Conservation (phyloP, 2,329 filamentous ascomycete genomes). For the Alternaria novae-zelandiae region DNA sequence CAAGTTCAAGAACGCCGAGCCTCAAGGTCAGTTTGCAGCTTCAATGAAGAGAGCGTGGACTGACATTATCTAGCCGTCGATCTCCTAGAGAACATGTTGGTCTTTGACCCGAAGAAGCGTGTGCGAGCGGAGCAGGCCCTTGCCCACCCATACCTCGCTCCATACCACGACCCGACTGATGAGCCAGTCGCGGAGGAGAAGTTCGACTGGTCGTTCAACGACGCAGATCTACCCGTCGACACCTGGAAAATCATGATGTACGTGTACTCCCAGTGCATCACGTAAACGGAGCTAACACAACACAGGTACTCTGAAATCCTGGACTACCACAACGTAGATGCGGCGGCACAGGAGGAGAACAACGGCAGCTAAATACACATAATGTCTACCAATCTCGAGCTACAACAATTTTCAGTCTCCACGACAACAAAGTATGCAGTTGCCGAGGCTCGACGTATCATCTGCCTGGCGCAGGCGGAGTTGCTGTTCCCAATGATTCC, state of each 20-base stretch:
- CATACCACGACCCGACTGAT: slow-evolving; percentile 96
- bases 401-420: slow-evolving; percentile 18
- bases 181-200: slow-evolving; percentile 96
- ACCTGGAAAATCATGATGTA: slow-evolving; percentile 99
- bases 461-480: slow-evolving; percentile 22
- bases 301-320: slow-evolving; percentile 96
- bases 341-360: slow-evolving; percentile 57
- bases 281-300: slow-evolving; percentile 18
- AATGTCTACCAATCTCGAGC: slow-evolving; percentile 4
- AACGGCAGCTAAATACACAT: slow-evolving; percentile 38
- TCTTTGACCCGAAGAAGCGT: slow-evolving; percentile 97
- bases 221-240: slow-evolving; percentile 94
- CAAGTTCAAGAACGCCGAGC: slow-evolving; percentile 96
- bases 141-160: slow-evolving; percentile 89
- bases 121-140: slow-evolving; percentile 87
- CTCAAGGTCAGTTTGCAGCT: slow-evolving; percentile 66
- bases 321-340: slow-evolving; percentile 94
- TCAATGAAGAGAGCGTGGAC: not conserved
- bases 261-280: slow-evolving; percentile 11
- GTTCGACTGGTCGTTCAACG: slow-evolving; percentile 99
- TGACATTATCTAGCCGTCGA: slow-evolving; percentile 72
- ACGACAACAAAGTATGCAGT: slow-evolving; percentile 14
- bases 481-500: slow-evolving; percentile 22
- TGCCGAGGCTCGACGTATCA: slow-evolving; percentile 16
- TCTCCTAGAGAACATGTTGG: slow-evolving; percentile 93